phyloP scores from a whole-genome alignment of 2,329 filamentous ascomycete species.

The Cladosporium velox region DNA sequence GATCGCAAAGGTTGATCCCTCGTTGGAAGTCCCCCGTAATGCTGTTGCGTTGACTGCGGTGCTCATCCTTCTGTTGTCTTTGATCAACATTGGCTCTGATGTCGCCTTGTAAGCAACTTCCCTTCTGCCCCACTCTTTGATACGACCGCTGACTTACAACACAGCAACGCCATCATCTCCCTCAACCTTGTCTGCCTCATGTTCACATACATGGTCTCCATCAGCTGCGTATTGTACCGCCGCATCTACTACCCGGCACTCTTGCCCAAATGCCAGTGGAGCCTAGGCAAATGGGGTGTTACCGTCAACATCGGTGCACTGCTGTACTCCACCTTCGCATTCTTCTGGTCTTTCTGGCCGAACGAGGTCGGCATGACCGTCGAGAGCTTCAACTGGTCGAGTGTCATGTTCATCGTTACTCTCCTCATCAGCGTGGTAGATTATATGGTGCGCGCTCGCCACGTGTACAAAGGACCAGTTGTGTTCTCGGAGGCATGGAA shows the following conservation, averaged over 20 bases:
- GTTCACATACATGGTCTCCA: constrained; percentile 45
- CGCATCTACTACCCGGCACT: constrained; percentile 41
- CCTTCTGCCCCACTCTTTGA: too few relatives aligned
- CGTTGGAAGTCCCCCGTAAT: constrained; percentile 33
- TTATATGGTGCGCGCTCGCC: constrained; percentile 25
- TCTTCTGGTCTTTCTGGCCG: constrained; percentile 48
- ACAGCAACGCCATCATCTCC: constrained; percentile 42
- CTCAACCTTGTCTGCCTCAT: constrained; percentile 43
- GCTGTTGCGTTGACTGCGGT: constrained; percentile 29
- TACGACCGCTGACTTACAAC: background rate
- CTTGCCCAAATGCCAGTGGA: constrained; percentile 43
- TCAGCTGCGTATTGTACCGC: constrained; percentile 44
- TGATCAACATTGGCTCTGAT: constrained; percentile 33
- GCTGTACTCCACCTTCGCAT: constrained; percentile 39
- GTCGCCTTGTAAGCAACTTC: constrained; percentile 35
- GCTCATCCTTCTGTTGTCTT: constrained; percentile 30
- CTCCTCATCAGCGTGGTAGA: constrained; percentile 25
- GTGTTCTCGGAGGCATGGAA: constrained; percentile 21
- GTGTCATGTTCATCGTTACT: constrained; percentile 35
- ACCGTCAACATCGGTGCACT: constrained; percentile 42
- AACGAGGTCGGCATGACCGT: constrained; percentile 34
- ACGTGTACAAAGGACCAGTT: constrained; percentile 28
- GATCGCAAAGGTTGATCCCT: constrained; percentile 29
- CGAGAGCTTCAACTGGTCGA: constrained; percentile 54
- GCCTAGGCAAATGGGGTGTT: constrained; percentile 42